A percentile compares a stretch with the other conserved stretches of the same genome.
Evolutionary conservation across 306 rosid genomes (phyloP).

Genomic region (Cucurbita moschata): DNA sequence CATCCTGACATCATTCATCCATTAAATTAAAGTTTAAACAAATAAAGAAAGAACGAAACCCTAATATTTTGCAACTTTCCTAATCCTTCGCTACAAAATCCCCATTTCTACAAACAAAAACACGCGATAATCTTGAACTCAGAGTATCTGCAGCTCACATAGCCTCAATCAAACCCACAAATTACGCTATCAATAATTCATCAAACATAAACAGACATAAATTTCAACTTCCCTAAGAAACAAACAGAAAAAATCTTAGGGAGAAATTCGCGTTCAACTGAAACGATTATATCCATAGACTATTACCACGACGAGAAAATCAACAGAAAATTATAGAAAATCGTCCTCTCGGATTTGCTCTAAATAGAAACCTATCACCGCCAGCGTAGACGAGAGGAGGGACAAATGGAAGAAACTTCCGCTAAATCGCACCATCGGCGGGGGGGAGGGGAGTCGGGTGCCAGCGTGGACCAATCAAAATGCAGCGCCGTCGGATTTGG

Average conservation of each 20-base stretch:
- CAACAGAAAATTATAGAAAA: not conserved
- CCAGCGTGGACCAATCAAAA: slow-evolving; percentile 2
- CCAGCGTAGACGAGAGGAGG: not conserved
- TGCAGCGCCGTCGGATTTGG: not conserved
- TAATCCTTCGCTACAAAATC: not conserved
- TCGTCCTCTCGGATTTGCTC: not conserved
- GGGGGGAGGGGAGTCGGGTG: not conserved
- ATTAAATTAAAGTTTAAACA: not conserved
- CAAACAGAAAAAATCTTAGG: not conserved
- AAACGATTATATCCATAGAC: not conserved
- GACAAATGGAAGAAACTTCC: not conserved
- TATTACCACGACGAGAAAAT: not conserved
- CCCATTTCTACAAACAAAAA: not conserved
- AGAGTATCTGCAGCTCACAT: not conserved
- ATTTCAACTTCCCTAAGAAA: not conserved
- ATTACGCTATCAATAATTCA: not conserved
- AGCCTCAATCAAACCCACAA: not conserved
- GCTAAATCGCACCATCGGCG: not conserved
- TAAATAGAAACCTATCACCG: not conserved
- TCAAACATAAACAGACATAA: not conserved
- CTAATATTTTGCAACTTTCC: not conserved
- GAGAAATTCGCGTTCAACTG: not conserved
- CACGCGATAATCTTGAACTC: not conserved
- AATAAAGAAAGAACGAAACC: not conserved
- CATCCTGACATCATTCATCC: not conserved